A percentile compares a stretch with the other conserved stretches of the same genome.
Conservation (phyloP, 306 rosid genomes). For the Datisca glomerata region DNA sequence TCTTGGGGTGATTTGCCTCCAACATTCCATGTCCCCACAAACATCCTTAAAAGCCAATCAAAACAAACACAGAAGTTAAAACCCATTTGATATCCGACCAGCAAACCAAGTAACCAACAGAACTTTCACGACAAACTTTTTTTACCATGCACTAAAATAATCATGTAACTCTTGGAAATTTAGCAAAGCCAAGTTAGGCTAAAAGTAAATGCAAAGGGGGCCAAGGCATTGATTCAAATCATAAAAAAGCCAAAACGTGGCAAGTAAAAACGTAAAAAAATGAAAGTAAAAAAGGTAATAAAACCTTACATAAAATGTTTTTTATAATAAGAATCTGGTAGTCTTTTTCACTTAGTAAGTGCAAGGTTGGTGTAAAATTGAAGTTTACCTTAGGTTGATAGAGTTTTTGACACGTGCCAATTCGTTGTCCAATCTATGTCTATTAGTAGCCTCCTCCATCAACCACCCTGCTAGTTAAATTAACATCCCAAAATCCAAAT, state of each 20-base stretch:
- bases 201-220: neutral
- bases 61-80: neutral
- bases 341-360: too few species aligned
- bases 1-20: conserved; percentile 70
- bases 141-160: too few species aligned
- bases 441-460: conserved; percentile 19
- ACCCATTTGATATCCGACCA: too few species aligned
- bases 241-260: neutral
- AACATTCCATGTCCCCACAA: conserved; percentile 91
- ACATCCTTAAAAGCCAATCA: conserved; percentile 28
- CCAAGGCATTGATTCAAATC: neutral
- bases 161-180: neutral
- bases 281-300: neutral
- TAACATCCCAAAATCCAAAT: neutral
- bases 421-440: conserved; percentile 14
- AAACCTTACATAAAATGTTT: too few species aligned
- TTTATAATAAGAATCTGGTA: too few species aligned
- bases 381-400: conserved; percentile 31
- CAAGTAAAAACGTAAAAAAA: neutral
- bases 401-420: conserved; percentile 10
- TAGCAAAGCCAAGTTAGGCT: neutral
- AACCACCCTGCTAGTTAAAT: conserved; percentile 22
- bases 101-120: too few species aligned
- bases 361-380: neutral
- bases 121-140: too few species aligned